Evolutionary conservation across 83 land plant species (phyloP).

Genomic region (Picea abies): DNA sequence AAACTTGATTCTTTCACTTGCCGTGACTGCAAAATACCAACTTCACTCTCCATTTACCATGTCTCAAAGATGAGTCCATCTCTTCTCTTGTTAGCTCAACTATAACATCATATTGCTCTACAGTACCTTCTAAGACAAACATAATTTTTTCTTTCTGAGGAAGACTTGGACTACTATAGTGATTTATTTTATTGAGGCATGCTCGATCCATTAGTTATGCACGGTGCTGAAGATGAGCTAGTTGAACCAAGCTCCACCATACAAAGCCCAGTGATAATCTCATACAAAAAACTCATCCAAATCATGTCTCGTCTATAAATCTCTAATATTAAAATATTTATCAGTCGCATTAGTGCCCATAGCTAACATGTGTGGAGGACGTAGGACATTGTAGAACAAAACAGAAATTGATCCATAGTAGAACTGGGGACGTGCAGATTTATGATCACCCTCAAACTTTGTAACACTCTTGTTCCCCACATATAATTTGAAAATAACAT

Average conservation of each 20-base stretch:
- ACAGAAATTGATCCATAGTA: conserved; percentile 95
- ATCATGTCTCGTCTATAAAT: conserved; percentile 49
- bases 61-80: conserved; percentile 9
- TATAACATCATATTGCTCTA: too few species aligned
- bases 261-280: conserved; percentile 42
- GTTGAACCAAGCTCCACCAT: conserved; percentile 17
- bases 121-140: too few species aligned
- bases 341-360: conserved; percentile 44
- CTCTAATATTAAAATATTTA: conserved; percentile 63
- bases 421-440: conserved; percentile 89
- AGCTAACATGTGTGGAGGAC: conserved; percentile 68
- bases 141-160: too few species aligned
- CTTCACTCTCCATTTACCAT: conserved; percentile 22
- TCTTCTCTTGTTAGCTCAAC: too few species aligned
- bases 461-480: conserved; percentile 95
- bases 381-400: conserved; percentile 93
- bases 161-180: too few species aligned
- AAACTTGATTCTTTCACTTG: conserved; percentile 24
- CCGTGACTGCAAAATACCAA: conserved; percentile 29
- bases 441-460: conserved; percentile 97
- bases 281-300: conserved; percentile 40
- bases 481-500: conserved; percentile 68
- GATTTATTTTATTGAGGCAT: too few species aligned
- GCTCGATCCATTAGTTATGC: conserved; percentile 13
- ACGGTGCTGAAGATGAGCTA: conserved; percentile 20